A percentile compares a stretch with the other conserved stretches of the same genome.
These are phyloP conservation scores for Russula lepida DNA, from an alignment of 768 basidiomycete genomes.

Conservation along the genomic window DNA sequence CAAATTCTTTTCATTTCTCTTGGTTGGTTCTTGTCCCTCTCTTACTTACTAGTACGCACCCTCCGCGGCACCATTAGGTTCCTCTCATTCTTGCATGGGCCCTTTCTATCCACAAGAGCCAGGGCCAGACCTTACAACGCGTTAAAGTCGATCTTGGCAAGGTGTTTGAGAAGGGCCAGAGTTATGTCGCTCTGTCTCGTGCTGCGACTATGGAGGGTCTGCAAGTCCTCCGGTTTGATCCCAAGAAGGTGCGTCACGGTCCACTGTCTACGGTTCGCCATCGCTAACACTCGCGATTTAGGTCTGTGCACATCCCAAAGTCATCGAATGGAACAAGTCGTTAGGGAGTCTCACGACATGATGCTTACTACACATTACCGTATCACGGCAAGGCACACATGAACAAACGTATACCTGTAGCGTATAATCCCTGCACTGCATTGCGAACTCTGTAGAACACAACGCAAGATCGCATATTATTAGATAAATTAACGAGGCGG, in stretches of 20 bases:
- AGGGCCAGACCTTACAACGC: slow-evolving; percentile 62
- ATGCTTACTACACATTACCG: neutral
- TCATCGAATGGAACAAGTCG: slow-evolving; percentile 36
- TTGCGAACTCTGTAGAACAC: neutral
- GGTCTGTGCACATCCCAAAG: slow-evolving; percentile 39
- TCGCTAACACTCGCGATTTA: slow-evolving; percentile 12
- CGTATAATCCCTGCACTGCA: neutral
- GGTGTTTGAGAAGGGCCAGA: slow-evolving; percentile 57
- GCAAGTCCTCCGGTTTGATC: slow-evolving; percentile 46
- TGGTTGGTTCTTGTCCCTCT: neutral
- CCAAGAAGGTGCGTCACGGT: slow-evolving; percentile 35
- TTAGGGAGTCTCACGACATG: slow-evolving; percentile 15
- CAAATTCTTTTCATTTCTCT: neutral
- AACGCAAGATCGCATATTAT: slow-evolving; percentile 2
- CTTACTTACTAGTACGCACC: neutral
- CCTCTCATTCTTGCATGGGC: slow-evolving; percentile 74
- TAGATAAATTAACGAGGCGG: slow-evolving; percentile 2
- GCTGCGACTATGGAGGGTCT: slow-evolving; percentile 46
- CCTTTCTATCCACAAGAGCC: slow-evolving; percentile 71
- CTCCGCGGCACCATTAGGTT: slow-evolving; percentile 33
- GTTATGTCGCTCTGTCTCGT: slow-evolving; percentile 44
- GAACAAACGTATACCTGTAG: neutral
- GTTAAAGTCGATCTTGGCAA: slow-evolving; percentile 56
- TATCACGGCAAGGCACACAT: neutral
- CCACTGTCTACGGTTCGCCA: neutral